These are phyloP conservation scores for Gymnopilus junonius DNA, from an alignment of 768 basidiomycete genomes.

Conservation along the genomic window DNA sequence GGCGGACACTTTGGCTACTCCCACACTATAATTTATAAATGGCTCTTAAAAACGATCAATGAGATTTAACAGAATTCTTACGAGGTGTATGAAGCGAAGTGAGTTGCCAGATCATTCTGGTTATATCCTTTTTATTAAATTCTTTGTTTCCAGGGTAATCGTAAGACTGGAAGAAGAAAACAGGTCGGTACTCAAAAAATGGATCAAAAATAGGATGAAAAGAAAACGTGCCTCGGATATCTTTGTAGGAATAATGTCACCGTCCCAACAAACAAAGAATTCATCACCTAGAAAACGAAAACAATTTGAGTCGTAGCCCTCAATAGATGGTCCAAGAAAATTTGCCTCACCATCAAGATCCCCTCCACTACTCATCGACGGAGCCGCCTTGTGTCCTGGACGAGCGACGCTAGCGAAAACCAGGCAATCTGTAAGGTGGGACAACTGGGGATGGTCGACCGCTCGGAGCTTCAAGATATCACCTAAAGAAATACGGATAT, in stretches of 20 bases:
- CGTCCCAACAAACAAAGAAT: slow-evolving; percentile 74
- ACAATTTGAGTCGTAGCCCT: not conserved
- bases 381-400: slow-evolving; percentile 63
- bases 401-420: slow-evolving; percentile 65
- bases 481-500: slow-evolving; percentile 36
- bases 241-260: slow-evolving; percentile 58
- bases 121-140: slow-evolving; percentile 47
- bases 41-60: not conserved
- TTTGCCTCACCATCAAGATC: slow-evolving; percentile 55
- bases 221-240: slow-evolving; percentile 51
- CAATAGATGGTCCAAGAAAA: not conserved
- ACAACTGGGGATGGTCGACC: slow-evolving; percentile 49
- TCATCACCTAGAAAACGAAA: slow-evolving; percentile 51
- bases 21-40: slow-evolving; percentile 45
- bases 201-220: not conserved
- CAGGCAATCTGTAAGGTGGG: slow-evolving; percentile 67
- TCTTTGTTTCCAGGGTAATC: slow-evolving; percentile 71
- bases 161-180: slow-evolving; percentile 49
- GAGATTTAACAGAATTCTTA: slow-evolving; percentile 28
- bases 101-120: slow-evolving; percentile 62
- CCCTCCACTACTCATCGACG: slow-evolving; percentile 73
- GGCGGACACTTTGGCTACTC: slow-evolving; percentile 58
- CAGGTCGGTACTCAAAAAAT: not conserved
- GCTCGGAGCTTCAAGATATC: slow-evolving; percentile 70
- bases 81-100: slow-evolving; percentile 71